Evolutionary conservation across 768 basidiomycete genomes (phyloP).

Genomic region (Pleurotus djamor): DNA sequence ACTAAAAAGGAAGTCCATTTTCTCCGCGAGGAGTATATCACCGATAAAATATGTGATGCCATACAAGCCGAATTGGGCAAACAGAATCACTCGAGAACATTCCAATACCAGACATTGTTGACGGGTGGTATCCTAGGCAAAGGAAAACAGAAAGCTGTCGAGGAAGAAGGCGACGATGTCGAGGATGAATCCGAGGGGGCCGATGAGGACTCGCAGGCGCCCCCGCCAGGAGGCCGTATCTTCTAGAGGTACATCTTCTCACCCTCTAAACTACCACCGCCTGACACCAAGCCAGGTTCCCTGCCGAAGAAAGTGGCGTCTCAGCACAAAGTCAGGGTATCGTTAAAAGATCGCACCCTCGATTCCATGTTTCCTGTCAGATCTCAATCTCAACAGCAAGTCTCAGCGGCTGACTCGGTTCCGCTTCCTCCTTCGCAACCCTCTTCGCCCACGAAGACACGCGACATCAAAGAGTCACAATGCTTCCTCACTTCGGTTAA

Average conservation of each 20-base stretch:
- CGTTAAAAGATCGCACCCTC: slow-evolving; percentile 81
- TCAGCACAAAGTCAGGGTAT: slow-evolving; percentile 92
- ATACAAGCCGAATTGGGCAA: slow-evolving; percentile 65
- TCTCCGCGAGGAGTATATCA: slow-evolving; percentile 85
- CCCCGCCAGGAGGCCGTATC: not conserved
- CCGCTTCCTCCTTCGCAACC: slow-evolving; percentile 9
- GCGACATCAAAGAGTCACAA: slow-evolving; percentile 70
- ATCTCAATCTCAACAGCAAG: slow-evolving; percentile 46
- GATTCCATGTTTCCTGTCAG: slow-evolving; percentile 90
- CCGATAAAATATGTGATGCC: slow-evolving; percentile 69
- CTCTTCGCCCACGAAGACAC: slow-evolving; percentile 25
- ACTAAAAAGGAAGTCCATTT: slow-evolving; percentile 98
- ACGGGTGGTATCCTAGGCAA: slow-evolving; percentile 49
- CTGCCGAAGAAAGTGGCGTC: slow-evolving; percentile 55
- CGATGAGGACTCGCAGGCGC: slow-evolving; percentile 17
- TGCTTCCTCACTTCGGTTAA: slow-evolving; percentile 77
- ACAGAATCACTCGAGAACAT: slow-evolving; percentile 64
- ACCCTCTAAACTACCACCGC: not conserved
- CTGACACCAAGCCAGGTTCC: slow-evolving; percentile 12
- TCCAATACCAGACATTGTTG: slow-evolving; percentile 74
- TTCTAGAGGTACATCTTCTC: not conserved
- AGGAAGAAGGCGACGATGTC: slow-evolving; percentile 14
- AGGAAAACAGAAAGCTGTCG: slow-evolving; percentile 35
- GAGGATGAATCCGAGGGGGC: slow-evolving; percentile 23
- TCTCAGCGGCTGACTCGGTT: slow-evolving; percentile 15